Percentiles rank a stretch among this genome's conserved stretches.
Conservation (phyloP, 345 rosid genomes). For the Clarkia xantiana region DNA sequence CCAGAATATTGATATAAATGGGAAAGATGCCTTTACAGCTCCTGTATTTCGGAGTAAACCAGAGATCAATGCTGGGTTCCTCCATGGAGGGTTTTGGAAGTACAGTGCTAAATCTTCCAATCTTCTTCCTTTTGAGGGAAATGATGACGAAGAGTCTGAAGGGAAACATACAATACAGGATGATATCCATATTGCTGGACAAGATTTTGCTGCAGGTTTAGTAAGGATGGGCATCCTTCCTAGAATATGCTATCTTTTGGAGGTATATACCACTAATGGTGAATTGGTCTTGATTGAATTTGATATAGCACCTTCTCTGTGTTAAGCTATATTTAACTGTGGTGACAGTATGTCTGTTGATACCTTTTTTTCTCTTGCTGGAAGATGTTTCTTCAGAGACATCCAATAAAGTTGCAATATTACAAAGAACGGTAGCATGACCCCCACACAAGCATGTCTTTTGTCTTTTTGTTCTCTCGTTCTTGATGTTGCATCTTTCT, state of each 20-base stretch:
- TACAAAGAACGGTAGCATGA: too few species aligned
- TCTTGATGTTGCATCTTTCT: too few species aligned
- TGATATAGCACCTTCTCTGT: too few species aligned
- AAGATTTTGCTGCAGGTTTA: slow-evolving; percentile 87
- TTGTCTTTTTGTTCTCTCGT: too few species aligned
- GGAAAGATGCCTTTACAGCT: slow-evolving; percentile 43
- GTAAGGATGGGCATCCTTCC: slow-evolving; percentile 82
- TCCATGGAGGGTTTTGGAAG: slow-evolving; percentile 84
- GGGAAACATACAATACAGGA: slow-evolving; percentile 65
- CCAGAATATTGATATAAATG: slow-evolving; percentile 37
- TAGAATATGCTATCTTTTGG: slow-evolving; percentile 55
- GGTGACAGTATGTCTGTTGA: too few species aligned
- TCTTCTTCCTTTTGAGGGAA: slow-evolving; percentile 31
- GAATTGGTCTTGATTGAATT: too few species aligned
- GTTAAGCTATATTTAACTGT: too few species aligned
- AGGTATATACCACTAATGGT: slow-evolving; percentile 28
- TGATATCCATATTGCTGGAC: slow-evolving; percentile 69
- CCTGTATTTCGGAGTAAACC: slow-evolving; percentile 80
- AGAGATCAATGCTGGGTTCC: slow-evolving; percentile 59
- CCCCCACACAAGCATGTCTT: too few species aligned
- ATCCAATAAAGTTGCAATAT: too few species aligned
- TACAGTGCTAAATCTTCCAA: slow-evolving; percentile 84
- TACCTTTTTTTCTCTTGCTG: too few species aligned
- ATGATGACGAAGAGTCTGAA: slow-evolving; percentile 38
- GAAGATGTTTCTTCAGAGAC: too few species aligned